Base-by-base conservation (phyloP, 176 grass and related monocot species). In the Bromus sterilis region DNA sequence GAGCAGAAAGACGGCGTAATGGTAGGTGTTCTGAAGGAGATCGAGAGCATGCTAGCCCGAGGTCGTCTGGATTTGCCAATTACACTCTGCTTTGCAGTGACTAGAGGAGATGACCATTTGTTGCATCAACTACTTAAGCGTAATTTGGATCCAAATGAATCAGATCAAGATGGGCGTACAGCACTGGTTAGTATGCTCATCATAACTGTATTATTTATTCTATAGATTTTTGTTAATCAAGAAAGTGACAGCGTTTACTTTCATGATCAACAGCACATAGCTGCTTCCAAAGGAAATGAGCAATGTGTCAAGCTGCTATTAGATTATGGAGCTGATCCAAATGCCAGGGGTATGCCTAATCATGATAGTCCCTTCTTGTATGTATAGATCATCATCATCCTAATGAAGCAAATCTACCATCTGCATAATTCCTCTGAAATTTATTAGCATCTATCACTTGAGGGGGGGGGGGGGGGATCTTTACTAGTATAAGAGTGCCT, bases 51-150 rank as follows among this genome's bases (percentile, higher is more conserved):
- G 96, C 68, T 99, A 68, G 84, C 91, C 13, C 87, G 85, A 30
- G 96, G 96, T 53, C 84, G 35, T 79, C 58, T 99, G 77, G 91
- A 99, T 76, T 82, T 99, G 79, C 96, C 96, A 26, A 81, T 99
- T 72, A 95, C 93, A 66, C 84, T 99, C 44, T 82, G 73, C 71
- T 95, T 95, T 84, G 96, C 96, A 15, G 93, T 93, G 59, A 82
- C 77, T 16, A 93, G 91, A 81, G 93, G 82, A 46, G 96, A 99
- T 34, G 85, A 91, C 41, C 28, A 86, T 60, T 81, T 95, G 46
- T 69, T 99, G 79, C 84, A 88, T 82, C 93, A 99, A 70, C 96
- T 99, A 82, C 89, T 99, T 30, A 95, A 68, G 80, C 86, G 93
- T 53, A 85, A 87, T 71, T 61, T 95, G 43, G 91, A 95, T 75